phyloP scores from a whole-genome alignment of 768 basidiomycete species.

The Botryobasidium botryosum region DNA sequence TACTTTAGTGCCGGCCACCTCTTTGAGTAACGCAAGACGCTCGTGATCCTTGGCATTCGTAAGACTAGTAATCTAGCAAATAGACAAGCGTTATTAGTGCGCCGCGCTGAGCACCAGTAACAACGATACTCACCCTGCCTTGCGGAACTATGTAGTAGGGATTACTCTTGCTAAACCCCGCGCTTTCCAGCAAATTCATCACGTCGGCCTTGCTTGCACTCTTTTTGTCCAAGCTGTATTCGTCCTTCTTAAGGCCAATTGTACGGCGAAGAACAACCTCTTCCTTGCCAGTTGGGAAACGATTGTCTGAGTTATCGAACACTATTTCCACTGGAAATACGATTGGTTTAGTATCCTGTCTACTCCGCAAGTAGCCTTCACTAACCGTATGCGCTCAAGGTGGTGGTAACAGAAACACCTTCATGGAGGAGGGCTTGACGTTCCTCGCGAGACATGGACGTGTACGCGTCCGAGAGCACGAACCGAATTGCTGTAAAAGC shows the following conservation, averaged over 20 bases:
- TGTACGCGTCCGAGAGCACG: slow-evolving; percentile 93
- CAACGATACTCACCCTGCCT: slow-evolving; percentile 51
- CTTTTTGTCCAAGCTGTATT: slow-evolving; percentile 94
- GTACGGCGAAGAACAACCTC: slow-evolving; percentile 82
- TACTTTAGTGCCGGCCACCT: slow-evolving; percentile 95
- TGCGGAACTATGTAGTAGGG: slow-evolving; percentile 99
- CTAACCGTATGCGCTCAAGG: slow-evolving; percentile 83
- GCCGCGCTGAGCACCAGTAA: neutral
- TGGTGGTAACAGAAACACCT: slow-evolving; percentile 73
- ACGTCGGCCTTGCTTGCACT: slow-evolving; percentile 92
- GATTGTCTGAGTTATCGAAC: slow-evolving; percentile 86
- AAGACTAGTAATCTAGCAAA: slow-evolving; percentile 67
- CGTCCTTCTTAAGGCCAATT: slow-evolving; percentile 96
- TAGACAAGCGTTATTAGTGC: neutral
- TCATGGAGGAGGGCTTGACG: slow-evolving; percentile 87
- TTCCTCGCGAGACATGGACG: slow-evolving; percentile 87
- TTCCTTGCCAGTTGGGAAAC: slow-evolving; percentile 82
- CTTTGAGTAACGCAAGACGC: slow-evolving; percentile 84
- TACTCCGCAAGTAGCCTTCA: too few species aligned
- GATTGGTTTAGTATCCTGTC: too few species aligned
- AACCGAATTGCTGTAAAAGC: slow-evolving; percentile 68
- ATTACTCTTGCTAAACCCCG: slow-evolving; percentile 95
- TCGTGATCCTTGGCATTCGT: slow-evolving; percentile 97
- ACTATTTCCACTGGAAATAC: slow-evolving; percentile 98
- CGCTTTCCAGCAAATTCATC: slow-evolving; percentile 91